Evolutionary conservation across 371 early-diverging fungal species (phyloP).

Genomic region (Rhizopus arrhizus): DNA sequence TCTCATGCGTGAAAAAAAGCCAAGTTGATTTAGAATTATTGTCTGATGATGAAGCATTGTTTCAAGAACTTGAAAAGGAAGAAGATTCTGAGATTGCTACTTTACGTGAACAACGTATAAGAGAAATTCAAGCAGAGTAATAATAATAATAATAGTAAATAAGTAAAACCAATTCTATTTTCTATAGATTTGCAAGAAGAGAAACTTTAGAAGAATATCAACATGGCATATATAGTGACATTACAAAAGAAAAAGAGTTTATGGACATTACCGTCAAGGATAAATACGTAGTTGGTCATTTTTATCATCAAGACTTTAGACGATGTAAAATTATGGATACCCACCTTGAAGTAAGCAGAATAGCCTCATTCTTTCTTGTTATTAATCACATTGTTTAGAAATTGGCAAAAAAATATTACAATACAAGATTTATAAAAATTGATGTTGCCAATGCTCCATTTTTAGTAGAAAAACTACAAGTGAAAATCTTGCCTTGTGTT

Average conservation of each 20-base stretch:
- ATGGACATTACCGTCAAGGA: constrained; percentile 79
- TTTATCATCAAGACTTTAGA: constrained; percentile 90
- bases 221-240: constrained; percentile 83
- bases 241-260: constrained; percentile 84
- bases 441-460: constrained; percentile 90
- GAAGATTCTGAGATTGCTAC: constrained; percentile 57
- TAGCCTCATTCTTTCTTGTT: not conserved
- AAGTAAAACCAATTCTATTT: not conserved
- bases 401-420: constrained; percentile 80
- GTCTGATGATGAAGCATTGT: constrained; percentile 65
- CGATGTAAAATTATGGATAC: constrained; percentile 92
- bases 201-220: constrained; percentile 64
- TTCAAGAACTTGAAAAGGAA: constrained; percentile 66
- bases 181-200: constrained; percentile 57
- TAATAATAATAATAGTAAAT: not conserved
- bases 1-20: not conserved
- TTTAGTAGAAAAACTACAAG: constrained; percentile 84
- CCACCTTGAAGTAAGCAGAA: constrained; percentile 71
- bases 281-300: constrained; percentile 84
- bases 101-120: constrained; percentile 66
- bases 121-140: constrained; percentile 66
- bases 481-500: constrained; percentile 91
- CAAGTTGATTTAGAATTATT: constrained; percentile 26
- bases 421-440: constrained; percentile 85
- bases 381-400: constrained; percentile 5